Evolutionary conservation across 345 rosid species (phyloP), one percentile per base, ranked within the genome.

Genomic region (Cardamine occulta): DNA sequence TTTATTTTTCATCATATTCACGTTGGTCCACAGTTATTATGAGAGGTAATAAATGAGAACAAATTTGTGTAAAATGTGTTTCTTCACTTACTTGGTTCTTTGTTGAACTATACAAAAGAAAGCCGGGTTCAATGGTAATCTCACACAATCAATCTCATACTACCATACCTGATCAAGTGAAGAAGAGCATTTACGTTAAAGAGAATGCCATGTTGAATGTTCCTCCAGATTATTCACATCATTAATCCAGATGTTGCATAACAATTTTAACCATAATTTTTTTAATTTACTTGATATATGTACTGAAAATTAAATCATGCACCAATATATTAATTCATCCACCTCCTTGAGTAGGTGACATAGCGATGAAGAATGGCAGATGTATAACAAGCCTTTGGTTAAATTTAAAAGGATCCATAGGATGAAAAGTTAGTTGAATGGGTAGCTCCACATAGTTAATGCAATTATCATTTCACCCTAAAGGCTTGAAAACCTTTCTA

Each of bases 361-460:
- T 51, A 57, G 23, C 18, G 13, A 61, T 52, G 69, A 45, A 69
- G 21, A 59, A 68, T 68, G 39, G 31, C 24, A 76, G 47, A 69
- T 52, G 48, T 24, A 52, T 31, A 31, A 60, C 21, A 40, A 52
- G 62, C 35, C 61, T 66, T 37, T 29, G 74, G 47, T 68, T 75
- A 39, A 75, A 40, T 75, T 18, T 37, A 18, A 23, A 54, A 53
- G 80, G 66, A 34, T 71, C 75, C 65, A 62, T 61, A 55, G 66
- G 51, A 63, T 63, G 66, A 63, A 56, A 34, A 77, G 24, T 77
- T 77, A 37, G 80, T 57, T 77, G 80, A 28, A 48, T 62, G 24
- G 44, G 66, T 58, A 23, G 71, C 59, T 35, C 66, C 65, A 54
- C 3, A 68, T 18, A 71, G n/a, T 77, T 34, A 77, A 77, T 77